phyloP scores from a whole-genome alignment of 345 rosid genomes.

The Hypericum perforatum region DNA sequence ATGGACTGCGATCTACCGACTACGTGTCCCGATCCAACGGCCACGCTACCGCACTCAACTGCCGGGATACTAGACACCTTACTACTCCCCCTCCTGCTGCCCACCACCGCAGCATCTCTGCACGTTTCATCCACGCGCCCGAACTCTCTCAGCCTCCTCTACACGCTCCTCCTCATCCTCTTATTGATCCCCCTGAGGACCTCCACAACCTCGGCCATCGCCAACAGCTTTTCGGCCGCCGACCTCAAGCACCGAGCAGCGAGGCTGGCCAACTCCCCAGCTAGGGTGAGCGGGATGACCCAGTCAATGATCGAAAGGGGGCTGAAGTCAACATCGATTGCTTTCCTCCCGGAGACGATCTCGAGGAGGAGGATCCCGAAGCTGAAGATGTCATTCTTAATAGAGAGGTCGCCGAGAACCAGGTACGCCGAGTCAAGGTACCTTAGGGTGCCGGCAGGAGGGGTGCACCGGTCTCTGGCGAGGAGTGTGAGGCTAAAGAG shows the following conservation, averaged over 20 bases:
- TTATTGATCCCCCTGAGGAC: constrained; percentile 31
- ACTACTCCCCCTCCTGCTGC: constrained; percentile 27
- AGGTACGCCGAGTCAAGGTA: constrained; percentile 80
- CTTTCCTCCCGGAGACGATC: constrained; percentile 76
- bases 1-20: constrained; percentile 49
- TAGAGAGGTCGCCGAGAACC: constrained; percentile 66
- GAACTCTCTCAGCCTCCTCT: constrained; percentile 35
- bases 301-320: constrained; percentile 75
- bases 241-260: constrained; percentile 69
- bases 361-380: constrained; percentile 75
- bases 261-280: constrained; percentile 28
- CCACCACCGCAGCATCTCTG: constrained; percentile 20
- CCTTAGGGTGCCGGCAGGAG: constrained; percentile 86
- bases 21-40: neutral
- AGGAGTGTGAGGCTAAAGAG: constrained; percentile 75
- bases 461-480: constrained; percentile 51
- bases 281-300: constrained; percentile 73
- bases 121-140: constrained; percentile 14
- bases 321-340: constrained; percentile 66
- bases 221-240: constrained; percentile 48
- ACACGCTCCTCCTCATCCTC: constrained; percentile 29
- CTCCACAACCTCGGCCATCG: constrained; percentile 58
- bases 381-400: constrained; percentile 80
- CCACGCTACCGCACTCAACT: constrained; percentile 17
- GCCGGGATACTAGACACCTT: constrained; percentile 41